Percentiles rank a stretch among this genome's conserved stretches.
phyloP scores from a whole-genome alignment of 1,284 basidiomycete genomes.

The Boletus semigastroideus region DNA sequence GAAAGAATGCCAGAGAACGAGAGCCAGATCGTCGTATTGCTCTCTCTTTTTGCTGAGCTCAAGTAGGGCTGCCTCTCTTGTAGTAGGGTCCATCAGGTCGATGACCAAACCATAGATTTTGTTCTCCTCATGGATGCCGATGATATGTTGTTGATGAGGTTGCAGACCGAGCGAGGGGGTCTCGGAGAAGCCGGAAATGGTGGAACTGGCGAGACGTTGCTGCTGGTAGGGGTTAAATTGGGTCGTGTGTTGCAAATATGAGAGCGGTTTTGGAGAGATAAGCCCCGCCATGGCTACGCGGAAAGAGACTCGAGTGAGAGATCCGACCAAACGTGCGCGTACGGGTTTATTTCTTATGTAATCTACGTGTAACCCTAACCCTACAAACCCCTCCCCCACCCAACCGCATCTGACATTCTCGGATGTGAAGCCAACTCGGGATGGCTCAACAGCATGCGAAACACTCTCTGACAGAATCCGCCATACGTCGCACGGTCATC shows the following conservation, averaged over 20 bases:
- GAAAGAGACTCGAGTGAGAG: constrained; percentile 10
- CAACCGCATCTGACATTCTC: constrained; percentile 21
- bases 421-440: constrained; percentile 25
- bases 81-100: constrained; percentile 76
- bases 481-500: constrained; percentile 22
- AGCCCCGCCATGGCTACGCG: constrained; percentile 52
- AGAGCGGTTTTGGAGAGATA: constrained; percentile 61
- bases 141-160: constrained; percentile 46
- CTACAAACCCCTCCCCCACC: constrained; percentile 19
- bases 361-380: too few species aligned
- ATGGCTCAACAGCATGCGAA: constrained; percentile 14
- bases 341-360: too few species aligned
- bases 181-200: constrained; percentile 46
- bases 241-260: constrained; percentile 55
- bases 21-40: constrained; percentile 97
- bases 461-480: constrained; percentile 25
- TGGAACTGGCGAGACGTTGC: constrained; percentile 33
- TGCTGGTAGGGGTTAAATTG: constrained; percentile 54
- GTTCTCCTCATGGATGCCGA: constrained; percentile 61
- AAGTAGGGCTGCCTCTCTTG: constrained; percentile 85
- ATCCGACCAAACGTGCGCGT: neutral
- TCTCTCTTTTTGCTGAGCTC: constrained; percentile 99
- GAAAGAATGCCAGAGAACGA: constrained; percentile 99
- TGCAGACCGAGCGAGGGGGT: constrained; percentile 49
- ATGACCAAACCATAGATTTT: constrained; percentile 84